Evolutionary conservation across 176 grass and related monocot species (phyloP).

Genomic region (Cymbopogon citratus): DNA sequence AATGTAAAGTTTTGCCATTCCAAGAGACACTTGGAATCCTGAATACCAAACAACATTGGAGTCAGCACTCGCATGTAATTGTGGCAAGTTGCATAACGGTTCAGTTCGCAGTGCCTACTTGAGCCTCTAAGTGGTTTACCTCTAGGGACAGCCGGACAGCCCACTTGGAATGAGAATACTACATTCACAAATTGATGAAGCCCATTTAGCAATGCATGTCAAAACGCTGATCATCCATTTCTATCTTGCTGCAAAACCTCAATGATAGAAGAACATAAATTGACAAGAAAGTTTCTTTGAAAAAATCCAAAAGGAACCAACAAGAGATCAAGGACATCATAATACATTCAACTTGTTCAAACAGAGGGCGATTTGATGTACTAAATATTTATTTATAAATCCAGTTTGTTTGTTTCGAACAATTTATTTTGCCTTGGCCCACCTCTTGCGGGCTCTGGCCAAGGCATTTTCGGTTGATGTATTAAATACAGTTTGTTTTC

Average conservation of each 20-base stretch:
- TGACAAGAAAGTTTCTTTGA: background rate
- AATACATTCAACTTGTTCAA: background rate
- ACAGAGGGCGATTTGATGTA: too few relatives aligned
- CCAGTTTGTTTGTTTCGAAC: too few relatives aligned
- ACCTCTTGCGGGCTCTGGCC: too few relatives aligned
- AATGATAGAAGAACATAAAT: background rate
- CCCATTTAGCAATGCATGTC: background rate
- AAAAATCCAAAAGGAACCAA: background rate
- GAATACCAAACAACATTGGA: background rate
- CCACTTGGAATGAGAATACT: background rate
- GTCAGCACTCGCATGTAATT: background rate
- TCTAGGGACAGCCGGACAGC: background rate
- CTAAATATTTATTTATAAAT: too few relatives aligned
- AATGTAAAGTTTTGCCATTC: constrained; percentile 1
- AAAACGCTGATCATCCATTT: background rate
- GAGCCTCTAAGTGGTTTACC: constrained; percentile 6
- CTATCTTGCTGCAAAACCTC: background rate
- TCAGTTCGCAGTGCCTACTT: background rate
- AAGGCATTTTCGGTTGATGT: constrained; percentile 26
- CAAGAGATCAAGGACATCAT: background rate
- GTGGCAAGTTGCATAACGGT: constrained; percentile 10
- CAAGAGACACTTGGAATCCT: constrained; percentile 17
- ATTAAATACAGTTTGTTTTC: constrained; percentile 16
- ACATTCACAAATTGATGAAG: background rate
- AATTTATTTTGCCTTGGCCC: too few relatives aligned